Evolutionary conservation across 2,329 filamentous ascomycete species (phyloP).

Genomic region (Akanthomyces dipterigenus): DNA sequence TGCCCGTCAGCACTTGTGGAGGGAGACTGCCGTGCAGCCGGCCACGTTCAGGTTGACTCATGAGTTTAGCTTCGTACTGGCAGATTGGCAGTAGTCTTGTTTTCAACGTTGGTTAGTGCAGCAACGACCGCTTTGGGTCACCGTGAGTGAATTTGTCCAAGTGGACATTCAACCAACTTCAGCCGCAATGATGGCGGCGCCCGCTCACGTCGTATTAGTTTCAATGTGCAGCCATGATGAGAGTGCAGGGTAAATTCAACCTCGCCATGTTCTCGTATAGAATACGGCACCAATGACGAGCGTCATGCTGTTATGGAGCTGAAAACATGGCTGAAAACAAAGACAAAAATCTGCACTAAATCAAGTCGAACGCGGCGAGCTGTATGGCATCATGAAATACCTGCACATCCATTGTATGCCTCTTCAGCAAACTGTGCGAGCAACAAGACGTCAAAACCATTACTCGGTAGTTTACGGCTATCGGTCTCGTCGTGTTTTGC

Average conservation of each 20-base stretch:
- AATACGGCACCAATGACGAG: not conserved
- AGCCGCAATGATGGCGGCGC: not conserved
- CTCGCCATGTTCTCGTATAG: not conserved
- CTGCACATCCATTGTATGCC: not conserved
- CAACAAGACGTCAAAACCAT: not conserved
- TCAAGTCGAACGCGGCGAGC: not conserved
- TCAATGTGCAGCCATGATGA: not conserved
- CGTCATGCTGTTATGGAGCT: too few species aligned
- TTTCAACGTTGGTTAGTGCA: not conserved
- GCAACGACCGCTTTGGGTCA: not conserved
- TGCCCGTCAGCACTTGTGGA: constrained; percentile 8
- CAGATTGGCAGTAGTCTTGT: not conserved
- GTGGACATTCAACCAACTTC: not conserved
- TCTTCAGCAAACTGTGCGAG: not conserved
- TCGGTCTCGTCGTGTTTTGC: not conserved
- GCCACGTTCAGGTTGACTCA: constrained; percentile 1
- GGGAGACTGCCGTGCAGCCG: not conserved
- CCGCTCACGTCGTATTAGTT: not conserved
- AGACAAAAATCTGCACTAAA: too few species aligned
- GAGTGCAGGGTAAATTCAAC: not conserved
- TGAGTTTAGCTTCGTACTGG: not conserved
- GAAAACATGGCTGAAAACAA: not conserved
- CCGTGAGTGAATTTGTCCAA: not conserved
- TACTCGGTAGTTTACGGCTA: too few species aligned
- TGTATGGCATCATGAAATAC: not conserved